Evolutionary conservation across 2,329 filamentous ascomycete species (phyloP).

Genomic region (Ophiostoma himal-ulmi): DNA sequence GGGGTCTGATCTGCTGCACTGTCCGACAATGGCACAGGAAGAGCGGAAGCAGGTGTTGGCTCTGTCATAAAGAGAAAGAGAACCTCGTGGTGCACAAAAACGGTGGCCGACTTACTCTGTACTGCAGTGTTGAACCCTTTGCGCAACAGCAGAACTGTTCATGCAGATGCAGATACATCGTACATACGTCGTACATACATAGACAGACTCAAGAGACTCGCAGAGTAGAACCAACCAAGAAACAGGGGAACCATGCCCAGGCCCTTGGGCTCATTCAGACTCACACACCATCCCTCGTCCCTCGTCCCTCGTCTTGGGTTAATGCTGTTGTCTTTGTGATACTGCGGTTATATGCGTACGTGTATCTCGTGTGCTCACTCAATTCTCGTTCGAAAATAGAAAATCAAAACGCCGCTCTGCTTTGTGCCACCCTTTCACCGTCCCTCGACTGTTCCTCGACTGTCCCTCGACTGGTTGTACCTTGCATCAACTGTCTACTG

Average conservation of each 20-base stretch:
- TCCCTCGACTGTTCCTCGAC: no score
- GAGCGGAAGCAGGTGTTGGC: neutral
- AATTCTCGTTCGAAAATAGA: neutral
- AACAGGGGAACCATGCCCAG: constrained; percentile 1
- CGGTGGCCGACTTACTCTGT: neutral
- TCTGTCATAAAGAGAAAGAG: neutral
- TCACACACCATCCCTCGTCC: neutral
- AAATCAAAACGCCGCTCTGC: neutral
- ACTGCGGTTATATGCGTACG: neutral
- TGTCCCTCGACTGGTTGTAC: neutral
- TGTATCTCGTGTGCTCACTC: neutral
- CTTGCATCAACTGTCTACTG: neutral
- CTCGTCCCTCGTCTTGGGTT: neutral
- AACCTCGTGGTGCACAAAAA: neutral
- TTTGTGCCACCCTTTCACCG: neutral
- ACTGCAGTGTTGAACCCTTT: neutral
- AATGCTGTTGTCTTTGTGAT: neutral
- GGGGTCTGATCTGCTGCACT: constrained; percentile 7
- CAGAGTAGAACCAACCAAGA: no score
- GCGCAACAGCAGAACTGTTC: neutral
- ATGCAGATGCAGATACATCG: neutral
- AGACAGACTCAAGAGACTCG: neutral
- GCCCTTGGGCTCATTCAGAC: neutral
- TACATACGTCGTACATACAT: neutral
- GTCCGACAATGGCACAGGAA: neutral